These are phyloP conservation scores for Sarocladium brachiariae DNA, from an alignment of 2,329 filamentous ascomycete genomes.

Conservation along the genomic window DNA sequence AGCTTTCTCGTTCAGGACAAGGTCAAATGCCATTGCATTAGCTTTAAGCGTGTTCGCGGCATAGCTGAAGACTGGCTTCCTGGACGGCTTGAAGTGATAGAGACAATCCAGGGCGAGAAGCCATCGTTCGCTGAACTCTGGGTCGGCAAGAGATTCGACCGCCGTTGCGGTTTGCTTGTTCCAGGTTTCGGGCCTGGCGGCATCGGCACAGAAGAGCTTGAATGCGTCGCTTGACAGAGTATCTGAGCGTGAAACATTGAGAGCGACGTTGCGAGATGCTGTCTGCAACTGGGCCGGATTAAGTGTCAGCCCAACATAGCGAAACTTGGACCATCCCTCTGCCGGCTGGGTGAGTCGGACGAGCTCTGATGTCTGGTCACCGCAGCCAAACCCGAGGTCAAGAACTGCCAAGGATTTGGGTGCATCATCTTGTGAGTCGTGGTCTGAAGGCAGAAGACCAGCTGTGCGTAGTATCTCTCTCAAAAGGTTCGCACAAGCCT, in stretches of 20 bases:
- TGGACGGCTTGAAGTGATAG: constrained; percentile 50
- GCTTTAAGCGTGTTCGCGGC: constrained; percentile 34
- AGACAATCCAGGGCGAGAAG: constrained; percentile 48
- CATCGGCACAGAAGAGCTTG: constrained; percentile 41
- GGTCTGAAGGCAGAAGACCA: constrained; percentile 25
- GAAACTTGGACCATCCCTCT: constrained; percentile 21
- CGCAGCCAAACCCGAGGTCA: constrained; percentile 53
- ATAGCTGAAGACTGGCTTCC: constrained; percentile 37
- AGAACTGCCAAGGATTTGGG: constrained; percentile 29
- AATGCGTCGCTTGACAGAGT: constrained; percentile 18
- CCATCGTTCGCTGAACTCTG: constrained; percentile 32
- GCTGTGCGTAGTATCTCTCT: constrained; percentile 37
- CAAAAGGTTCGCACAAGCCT: constrained; percentile 43
- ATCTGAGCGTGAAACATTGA: not conserved
- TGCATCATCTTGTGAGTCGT: not conserved
- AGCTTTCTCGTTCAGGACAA: constrained; percentile 32
- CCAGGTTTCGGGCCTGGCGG: constrained; percentile 40
- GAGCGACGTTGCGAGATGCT: constrained; percentile 23
- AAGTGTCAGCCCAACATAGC: constrained; percentile 48
- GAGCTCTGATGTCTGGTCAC: constrained; percentile 47
- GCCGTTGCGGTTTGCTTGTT: constrained; percentile 16
- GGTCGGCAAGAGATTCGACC: constrained; percentile 20
- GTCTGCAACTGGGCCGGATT: constrained; percentile 36
- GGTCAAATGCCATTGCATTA: constrained; percentile 48
- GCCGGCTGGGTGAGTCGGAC: constrained; percentile 20